These are phyloP conservation scores for Chlorella sp. DNA, from an alignment of 139 green algal species.

Conservation along the genomic window DNA sequence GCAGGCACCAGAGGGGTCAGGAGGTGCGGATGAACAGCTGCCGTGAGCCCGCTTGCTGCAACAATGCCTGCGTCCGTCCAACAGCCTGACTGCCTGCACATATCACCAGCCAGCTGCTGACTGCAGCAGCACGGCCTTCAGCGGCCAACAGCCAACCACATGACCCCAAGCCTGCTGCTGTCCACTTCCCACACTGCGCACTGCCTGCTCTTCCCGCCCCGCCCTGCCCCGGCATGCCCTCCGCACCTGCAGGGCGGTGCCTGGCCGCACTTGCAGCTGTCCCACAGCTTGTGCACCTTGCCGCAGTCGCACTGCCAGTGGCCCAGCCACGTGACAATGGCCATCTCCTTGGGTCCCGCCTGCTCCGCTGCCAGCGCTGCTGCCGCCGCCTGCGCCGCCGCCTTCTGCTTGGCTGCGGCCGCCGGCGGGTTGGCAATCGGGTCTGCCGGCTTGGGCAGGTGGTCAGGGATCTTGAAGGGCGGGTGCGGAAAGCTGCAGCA, in stretches of 20 bases:
- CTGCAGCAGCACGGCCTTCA: too few species aligned
- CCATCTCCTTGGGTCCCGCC: constrained; percentile 37
- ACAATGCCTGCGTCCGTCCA: too few species aligned
- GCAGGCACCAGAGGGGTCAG: background rate
- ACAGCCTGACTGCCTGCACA: too few species aligned
- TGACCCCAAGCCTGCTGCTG: too few species aligned
- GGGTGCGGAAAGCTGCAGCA: constrained; percentile 42
- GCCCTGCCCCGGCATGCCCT: background rate
- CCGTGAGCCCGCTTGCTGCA: too few species aligned
- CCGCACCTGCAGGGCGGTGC: constrained; percentile 23
- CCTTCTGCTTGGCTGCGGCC: constrained; percentile 44
- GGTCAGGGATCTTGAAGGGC: constrained; percentile 40
- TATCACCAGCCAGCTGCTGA: too few species aligned
- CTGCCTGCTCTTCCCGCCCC: background rate
- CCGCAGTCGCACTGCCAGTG: constrained; percentile 54
- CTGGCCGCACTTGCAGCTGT: constrained; percentile 50
- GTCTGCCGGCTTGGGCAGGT: constrained; percentile 43
- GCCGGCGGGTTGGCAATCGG: constrained; percentile 48
- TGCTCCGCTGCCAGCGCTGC: constrained; percentile 30
- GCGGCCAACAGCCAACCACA: too few species aligned
- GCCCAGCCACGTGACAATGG: constrained; percentile 48
- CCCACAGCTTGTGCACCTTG: constrained; percentile 52
- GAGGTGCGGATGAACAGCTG: too few species aligned
- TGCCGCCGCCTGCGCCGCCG: constrained; percentile 32
- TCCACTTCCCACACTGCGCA: background rate